phyloP scores from a whole-genome alignment of 2,329 filamentous ascomycete genomes.

The Penicillium frequentans region DNA sequence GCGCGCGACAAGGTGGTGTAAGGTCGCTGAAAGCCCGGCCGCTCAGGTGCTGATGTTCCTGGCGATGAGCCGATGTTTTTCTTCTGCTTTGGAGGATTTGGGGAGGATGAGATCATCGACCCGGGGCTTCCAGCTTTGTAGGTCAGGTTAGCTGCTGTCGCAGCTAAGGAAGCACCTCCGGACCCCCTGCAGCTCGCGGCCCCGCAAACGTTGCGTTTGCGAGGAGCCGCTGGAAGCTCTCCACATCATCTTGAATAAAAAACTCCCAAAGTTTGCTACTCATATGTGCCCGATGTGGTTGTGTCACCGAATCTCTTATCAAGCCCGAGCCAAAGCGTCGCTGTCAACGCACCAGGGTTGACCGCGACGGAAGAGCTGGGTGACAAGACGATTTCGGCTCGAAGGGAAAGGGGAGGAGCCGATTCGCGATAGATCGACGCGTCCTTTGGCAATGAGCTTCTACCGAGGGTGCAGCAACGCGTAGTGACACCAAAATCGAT shows the following conservation, averaged over 20 bases:
- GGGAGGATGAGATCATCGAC: constrained; percentile 30
- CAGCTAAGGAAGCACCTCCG: constrained; percentile 21
- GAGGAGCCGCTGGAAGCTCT: constrained; percentile 86
- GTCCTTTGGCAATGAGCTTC: constrained; percentile 8
- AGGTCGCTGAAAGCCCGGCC: constrained; percentile 18
- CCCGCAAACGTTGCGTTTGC: constrained; percentile 58
- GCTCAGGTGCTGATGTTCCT: constrained; percentile 48
- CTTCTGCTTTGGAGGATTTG: constrained; percentile 49
- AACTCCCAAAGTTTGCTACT: constrained; percentile 96
- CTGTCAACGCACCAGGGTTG: constrained; percentile 76
- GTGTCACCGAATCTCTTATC: constrained; percentile 43
- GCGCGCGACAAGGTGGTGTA: constrained; percentile 51
- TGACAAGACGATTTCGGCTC: constrained; percentile 30
- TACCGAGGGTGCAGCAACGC: neutral
- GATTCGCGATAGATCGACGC: constrained; percentile 16
- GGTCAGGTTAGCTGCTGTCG: constrained; percentile 13
- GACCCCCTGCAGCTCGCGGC: constrained; percentile 27
- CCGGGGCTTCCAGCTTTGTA: constrained; percentile 32
- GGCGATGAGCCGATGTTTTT: constrained; percentile 48
- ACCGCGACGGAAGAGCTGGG: constrained; percentile 82
- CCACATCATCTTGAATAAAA: constrained; percentile 97
- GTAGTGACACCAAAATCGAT: constrained; percentile 12
- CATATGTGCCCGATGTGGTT: constrained; percentile 63
- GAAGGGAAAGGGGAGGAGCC: constrained; percentile 4
- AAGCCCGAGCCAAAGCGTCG: constrained; percentile 72